Percentiles rank a stretch among this genome's conserved stretches.
Conservation (phyloP, 225 moss, liverwort and hornwort genomes). For the Polytrichum commune region DNA sequence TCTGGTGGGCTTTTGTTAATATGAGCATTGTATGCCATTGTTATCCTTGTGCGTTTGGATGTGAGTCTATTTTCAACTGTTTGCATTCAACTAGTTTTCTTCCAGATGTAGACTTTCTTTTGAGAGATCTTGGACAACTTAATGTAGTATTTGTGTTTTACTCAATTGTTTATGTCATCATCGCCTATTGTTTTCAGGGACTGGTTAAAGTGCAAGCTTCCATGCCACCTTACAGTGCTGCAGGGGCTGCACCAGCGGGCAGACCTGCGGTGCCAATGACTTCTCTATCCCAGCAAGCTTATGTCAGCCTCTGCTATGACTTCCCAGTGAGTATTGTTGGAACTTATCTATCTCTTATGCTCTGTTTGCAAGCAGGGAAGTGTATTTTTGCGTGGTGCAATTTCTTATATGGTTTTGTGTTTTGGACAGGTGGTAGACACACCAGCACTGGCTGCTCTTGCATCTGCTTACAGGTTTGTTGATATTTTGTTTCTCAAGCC, state of each 20-base stretch:
- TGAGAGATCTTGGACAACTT: too few relatives aligned
- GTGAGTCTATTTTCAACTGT: too few relatives aligned
- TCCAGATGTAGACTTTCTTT: too few relatives aligned
- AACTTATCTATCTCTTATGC: too few relatives aligned
- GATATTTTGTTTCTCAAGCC: conserved; percentile 3
- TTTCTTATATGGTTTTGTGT: conserved; percentile 6
- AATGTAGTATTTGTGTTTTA: too few relatives aligned
- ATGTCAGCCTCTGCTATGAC: conserved; percentile 78
- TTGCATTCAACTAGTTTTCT: too few relatives aligned
- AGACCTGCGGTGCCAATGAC: conserved; percentile 31
- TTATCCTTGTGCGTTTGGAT: too few relatives aligned
- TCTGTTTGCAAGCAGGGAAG: too few relatives aligned
- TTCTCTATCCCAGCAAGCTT: conserved; percentile 63
- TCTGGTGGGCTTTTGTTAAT: too few relatives aligned
- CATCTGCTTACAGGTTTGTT: conserved; percentile 52
- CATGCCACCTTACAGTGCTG: conserved; percentile 61
- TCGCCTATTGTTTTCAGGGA: not conserved
- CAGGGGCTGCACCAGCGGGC: conserved; percentile 42
- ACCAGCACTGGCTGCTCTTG: conserved; percentile 64
- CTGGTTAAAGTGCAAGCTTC: conserved; percentile 6
- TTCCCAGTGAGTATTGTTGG: conserved; percentile 56
- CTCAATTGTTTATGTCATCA: too few relatives aligned
- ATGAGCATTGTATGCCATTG: too few relatives aligned
- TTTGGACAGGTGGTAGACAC: conserved; percentile 60
- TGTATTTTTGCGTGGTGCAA: too few relatives aligned